A percentile compares a stretch with the other conserved stretches of the same genome.
Evolutionary conservation across 306 rosid species (phyloP).

Genomic region (Hippophae gyantsensis): DNA sequence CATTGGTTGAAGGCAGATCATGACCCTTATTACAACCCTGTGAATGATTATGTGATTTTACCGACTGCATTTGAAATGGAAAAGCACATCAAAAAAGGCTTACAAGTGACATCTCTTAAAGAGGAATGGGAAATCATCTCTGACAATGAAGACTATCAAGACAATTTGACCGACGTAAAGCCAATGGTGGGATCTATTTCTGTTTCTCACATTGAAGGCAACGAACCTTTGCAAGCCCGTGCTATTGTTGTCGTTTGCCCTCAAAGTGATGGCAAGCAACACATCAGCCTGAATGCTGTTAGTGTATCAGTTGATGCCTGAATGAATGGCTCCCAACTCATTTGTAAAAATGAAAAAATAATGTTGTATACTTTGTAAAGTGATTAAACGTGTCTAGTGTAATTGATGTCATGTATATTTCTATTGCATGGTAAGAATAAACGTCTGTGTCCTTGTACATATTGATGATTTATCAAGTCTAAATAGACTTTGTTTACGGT

Average conservation of each 20-base stretch:
- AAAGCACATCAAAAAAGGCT: conserved; percentile 42
- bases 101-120: conserved; percentile 65
- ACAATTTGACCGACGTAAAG: conserved; percentile 20
- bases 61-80: conserved; percentile 77
- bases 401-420: too few relatives aligned
- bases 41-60: conserved; percentile 81
- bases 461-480: too few relatives aligned
- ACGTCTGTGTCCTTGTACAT: too few relatives aligned
- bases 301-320: conserved; percentile 68
- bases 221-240: conserved; percentile 35
- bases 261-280: conserved; percentile 51
- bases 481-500: too few relatives aligned
- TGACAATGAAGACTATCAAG: conserved; percentile 26
- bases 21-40: conserved; percentile 89
- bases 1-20: conserved; percentile 90
- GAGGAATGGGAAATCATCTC: conserved; percentile 95
- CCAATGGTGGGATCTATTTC: conserved; percentile 43
- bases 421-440: too few relatives aligned
- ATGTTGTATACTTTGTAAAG: too few relatives aligned
- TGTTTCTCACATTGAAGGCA: conserved; percentile 33
- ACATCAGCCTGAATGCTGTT: conserved; percentile 53
- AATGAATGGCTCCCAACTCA: background rate
- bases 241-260: conserved; percentile 56
- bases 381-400: too few relatives aligned
- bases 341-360: too few relatives aligned